Percentiles rank a stretch among this genome's conserved stretches.
phyloP scores from a whole-genome alignment of 768 basidiomycete species.

The Boletales sp. region DNA sequence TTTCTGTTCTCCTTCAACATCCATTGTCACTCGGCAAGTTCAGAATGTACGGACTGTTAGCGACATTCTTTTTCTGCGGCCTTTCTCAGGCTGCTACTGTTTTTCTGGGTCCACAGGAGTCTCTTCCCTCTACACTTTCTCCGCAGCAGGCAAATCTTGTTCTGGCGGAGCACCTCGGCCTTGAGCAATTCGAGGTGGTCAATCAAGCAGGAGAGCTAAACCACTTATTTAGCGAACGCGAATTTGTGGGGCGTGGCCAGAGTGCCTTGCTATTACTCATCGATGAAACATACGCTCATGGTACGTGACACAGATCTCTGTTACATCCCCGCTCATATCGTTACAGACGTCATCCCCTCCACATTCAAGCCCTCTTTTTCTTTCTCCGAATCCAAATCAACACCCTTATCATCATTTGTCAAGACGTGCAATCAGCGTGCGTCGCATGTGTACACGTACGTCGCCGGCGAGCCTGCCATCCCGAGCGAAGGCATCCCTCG shows the following conservation, averaged over 20 bases:
- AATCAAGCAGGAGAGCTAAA: slow-evolving; percentile 27
- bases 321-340: neutral
- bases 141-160: slow-evolving; percentile 54
- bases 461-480: slow-evolving; percentile 40
- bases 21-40: neutral
- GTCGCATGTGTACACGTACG: slow-evolving; percentile 49
- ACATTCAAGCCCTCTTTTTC: slow-evolving; percentile 48
- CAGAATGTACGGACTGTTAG: slow-evolving; percentile 21
- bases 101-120: slow-evolving; percentile 51
- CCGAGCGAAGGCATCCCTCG: slow-evolving; percentile 29
- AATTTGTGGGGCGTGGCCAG: slow-evolving; percentile 55
- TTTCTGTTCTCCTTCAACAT: neutral
- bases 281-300: slow-evolving; percentile 51
- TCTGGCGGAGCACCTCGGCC: slow-evolving; percentile 67
- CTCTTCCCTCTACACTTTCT: slow-evolving; percentile 39
- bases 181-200: slow-evolving; percentile 59
- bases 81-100: slow-evolving; percentile 52
- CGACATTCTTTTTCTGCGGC: slow-evolving; percentile 27
- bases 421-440: slow-evolving; percentile 60
- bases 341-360: slow-evolving; percentile 55
- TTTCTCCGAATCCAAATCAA: slow-evolving; percentile 27
- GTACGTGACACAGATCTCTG: slow-evolving; percentile 34
- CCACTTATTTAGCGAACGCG: slow-evolving; percentile 31
- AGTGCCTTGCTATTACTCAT: slow-evolving; percentile 54
- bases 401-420: slow-evolving; percentile 47